Evolutionary conservation across 257 asterid species (phyloP).

Genomic region (Solanum stenotomum): DNA sequence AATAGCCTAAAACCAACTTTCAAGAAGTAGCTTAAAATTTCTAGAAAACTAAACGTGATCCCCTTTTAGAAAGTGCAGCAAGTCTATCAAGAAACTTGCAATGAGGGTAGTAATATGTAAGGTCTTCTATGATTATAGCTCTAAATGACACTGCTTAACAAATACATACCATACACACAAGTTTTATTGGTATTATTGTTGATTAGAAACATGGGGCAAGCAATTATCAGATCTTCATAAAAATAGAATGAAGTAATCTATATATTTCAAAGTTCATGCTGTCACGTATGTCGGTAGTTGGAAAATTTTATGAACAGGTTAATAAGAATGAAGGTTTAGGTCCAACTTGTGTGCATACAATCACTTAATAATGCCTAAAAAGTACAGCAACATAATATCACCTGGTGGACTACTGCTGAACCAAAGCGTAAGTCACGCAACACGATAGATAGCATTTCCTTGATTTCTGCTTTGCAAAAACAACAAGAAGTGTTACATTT

Average conservation of each 20-base stretch:
- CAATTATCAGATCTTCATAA: not conserved
- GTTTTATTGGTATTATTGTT: not conserved
- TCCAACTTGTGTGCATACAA: not conserved
- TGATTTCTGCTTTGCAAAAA: constrained; percentile 52
- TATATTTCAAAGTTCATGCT: not conserved
- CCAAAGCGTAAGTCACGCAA: constrained; percentile 75
- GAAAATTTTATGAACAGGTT: not conserved
- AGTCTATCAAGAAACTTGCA: not conserved
- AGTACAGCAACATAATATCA: constrained; percentile 11
- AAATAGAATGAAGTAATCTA: not conserved
- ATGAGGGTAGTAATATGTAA: not conserved
- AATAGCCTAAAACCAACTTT: not conserved
- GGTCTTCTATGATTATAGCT: not conserved
- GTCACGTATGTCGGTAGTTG: not conserved
- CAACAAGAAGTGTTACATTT: not conserved
- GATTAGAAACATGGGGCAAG: not conserved
- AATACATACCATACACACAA: not conserved
- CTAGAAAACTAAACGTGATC: not conserved
- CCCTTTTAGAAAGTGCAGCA: not conserved
- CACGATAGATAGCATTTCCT: constrained; percentile 73
- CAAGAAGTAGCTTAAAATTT: not conserved
- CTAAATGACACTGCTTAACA: not conserved
- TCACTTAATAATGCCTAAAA: not conserved
- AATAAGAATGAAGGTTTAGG: not conserved
- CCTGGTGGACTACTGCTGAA: constrained; percentile 96